phyloP scores from a whole-genome alignment of 2,329 filamentous ascomycete species.

The Pyrenophora teres region DNA sequence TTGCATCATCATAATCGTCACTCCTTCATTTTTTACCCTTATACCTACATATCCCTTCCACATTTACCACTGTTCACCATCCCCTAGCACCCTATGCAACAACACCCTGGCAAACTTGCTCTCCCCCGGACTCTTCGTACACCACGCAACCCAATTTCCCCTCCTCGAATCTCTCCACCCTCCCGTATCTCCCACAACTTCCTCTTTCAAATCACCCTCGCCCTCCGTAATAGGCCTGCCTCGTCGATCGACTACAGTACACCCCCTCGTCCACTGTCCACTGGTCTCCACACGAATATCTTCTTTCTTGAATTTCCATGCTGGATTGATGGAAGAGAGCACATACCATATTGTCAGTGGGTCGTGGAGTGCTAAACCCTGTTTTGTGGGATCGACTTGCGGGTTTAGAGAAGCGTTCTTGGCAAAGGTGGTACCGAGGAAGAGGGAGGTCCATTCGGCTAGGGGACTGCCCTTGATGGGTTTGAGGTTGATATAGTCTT shows the following conservation, averaged over 20 bases:
- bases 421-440: slow-evolving; percentile 52
- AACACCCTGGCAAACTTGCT: slow-evolving; percentile 68
- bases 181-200: slow-evolving; percentile 70
- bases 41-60: too few relatives aligned
- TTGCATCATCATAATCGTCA: too few relatives aligned
- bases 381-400: slow-evolving; percentile 40
- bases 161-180: slow-evolving; percentile 74
- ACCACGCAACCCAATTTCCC: slow-evolving; percentile 81
- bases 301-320: slow-evolving; percentile 54
- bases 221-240: slow-evolving; percentile 57
- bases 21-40: too few relatives aligned
- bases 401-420: slow-evolving; percentile 52
- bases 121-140: slow-evolving; percentile 70
- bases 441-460: slow-evolving; percentile 52
- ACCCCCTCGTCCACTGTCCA: slow-evolving; percentile 93
- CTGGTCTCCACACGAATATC: slow-evolving; percentile 88
- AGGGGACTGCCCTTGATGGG: slow-evolving; percentile 48
- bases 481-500: slow-evolving; percentile 27
- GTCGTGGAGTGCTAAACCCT: slow-evolving; percentile 54
- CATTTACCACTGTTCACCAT: slow-evolving; percentile 11
- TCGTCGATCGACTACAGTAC: slow-evolving; percentile 83
- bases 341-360: slow-evolving; percentile 50
- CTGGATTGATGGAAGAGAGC: slow-evolving; percentile 19
- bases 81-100: slow-evolving; percentile 68
- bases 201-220: slow-evolving; percentile 36